phyloP scores from a whole-genome alignment of 371 early-diverging fungal genomes.

The Mortierella sp. region DNA sequence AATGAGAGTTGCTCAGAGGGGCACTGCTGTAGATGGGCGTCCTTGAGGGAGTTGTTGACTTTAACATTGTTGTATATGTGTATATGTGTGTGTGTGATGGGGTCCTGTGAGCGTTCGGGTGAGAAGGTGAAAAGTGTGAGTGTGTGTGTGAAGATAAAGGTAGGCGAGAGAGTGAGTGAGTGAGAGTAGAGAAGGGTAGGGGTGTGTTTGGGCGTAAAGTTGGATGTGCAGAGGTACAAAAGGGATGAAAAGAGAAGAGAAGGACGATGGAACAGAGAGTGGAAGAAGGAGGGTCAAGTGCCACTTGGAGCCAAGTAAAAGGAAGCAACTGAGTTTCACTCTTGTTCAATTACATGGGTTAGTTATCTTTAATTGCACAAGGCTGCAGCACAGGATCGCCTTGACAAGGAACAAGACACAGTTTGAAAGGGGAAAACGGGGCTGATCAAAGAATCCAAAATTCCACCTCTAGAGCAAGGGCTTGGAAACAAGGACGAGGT shows the following conservation, averaged over 20 bases:
- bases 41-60: constrained; percentile 36
- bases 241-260: not conserved
- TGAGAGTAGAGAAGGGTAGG: not conserved
- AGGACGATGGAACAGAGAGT: no score
- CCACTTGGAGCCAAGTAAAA: not conserved
- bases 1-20: constrained; percentile 41
- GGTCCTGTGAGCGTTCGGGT: not conserved
- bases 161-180: not conserved
- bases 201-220: not conserved
- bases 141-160: not conserved
- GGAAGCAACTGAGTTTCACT: not conserved
- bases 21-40: constrained; percentile 54
- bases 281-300: not conserved
- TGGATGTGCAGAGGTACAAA: not conserved
- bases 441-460: not conserved
- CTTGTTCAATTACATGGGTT: not conserved
- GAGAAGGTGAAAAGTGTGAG: not conserved
- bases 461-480: not conserved
- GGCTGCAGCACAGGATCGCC: not conserved
- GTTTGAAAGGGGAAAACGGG: no score
- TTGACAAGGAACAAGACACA: not conserved
- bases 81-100: not conserved
- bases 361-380: not conserved
- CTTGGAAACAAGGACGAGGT: constrained; percentile 54
- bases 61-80: constrained; percentile 30